phyloP scores from a whole-genome alignment of 495 filamentous ascomycete species.

The Bacidia rubella region DNA sequence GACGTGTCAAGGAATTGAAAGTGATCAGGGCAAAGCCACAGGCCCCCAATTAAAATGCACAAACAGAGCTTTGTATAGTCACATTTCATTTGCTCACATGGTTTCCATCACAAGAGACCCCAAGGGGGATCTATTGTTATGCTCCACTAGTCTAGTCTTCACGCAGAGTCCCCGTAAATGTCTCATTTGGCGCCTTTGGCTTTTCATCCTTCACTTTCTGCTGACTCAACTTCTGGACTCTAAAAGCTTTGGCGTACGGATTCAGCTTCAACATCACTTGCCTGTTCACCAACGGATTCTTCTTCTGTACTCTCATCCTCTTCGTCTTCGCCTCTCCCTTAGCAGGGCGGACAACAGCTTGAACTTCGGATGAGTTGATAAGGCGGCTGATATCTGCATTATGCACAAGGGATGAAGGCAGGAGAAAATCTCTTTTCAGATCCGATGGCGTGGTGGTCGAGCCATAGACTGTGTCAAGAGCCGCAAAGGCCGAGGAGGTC shows the following conservation, averaged over 20 bases:
- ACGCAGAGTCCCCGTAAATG: constrained; percentile 38
- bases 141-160: constrained; percentile 29
- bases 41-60: too few relatives aligned
- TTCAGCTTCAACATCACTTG: constrained; percentile 94
- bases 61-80: too few relatives aligned
- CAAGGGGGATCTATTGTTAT: neutral
- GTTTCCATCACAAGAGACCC: too few relatives aligned
- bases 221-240: constrained; percentile 66
- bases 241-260: constrained; percentile 82
- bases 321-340: constrained; percentile 85
- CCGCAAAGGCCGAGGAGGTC: constrained; percentile 92
- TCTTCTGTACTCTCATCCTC: constrained; percentile 88
- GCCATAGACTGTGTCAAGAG: constrained; percentile 92
- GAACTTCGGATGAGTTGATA: constrained; percentile 98
- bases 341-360: constrained; percentile 77
- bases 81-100: too few relatives aligned
- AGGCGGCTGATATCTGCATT: constrained; percentile 90
- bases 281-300: constrained; percentile 97
- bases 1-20: too few relatives aligned
- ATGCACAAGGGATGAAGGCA: constrained; percentile 73
- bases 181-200: constrained; percentile 35
- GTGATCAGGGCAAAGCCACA: too few relatives aligned
- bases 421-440: constrained; percentile 96
- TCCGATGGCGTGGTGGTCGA: constrained; percentile 68
- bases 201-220: constrained; percentile 41